These are phyloP conservation scores for Lactifluus subvellereus DNA, from an alignment of 768 basidiomycete genomes.

Conservation along the genomic window DNA sequence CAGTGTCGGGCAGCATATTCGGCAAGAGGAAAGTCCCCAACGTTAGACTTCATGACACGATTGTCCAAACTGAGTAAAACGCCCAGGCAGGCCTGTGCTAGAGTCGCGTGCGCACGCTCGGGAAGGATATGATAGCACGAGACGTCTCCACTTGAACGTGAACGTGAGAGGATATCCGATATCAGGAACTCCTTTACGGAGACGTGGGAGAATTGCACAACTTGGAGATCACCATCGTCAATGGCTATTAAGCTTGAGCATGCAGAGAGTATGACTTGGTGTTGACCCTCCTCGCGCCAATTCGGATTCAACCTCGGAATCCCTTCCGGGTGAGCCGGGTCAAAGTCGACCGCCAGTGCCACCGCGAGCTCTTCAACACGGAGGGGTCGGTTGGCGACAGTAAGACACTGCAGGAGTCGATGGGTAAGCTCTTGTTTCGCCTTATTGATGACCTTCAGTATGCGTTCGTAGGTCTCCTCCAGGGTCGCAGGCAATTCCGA, in stretches of 20 bases:
- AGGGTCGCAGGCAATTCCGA: no score
- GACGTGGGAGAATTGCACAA: conserved; percentile 5
- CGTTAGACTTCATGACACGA: not conserved
- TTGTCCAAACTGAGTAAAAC: not conserved
- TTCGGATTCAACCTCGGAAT: no score
- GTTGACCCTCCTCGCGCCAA: not conserved
- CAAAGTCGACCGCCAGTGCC: no score
- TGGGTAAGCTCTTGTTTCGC: no score
- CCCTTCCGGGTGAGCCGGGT: no score
- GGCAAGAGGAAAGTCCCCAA: not conserved
- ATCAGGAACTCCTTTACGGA: conserved; percentile 12
- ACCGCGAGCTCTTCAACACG: no score
- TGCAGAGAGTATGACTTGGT: not conserved
- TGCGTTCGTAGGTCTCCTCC: no score
- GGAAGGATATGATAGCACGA: not conserved
- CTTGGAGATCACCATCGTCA: not conserved
- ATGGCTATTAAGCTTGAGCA: conserved; percentile 6
- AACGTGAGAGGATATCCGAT: not conserved
- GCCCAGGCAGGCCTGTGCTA: not conserved
- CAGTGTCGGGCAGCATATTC: not conserved
- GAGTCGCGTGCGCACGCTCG: not conserved
- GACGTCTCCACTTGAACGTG: not conserved
- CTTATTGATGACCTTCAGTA: no score
- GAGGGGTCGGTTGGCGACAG: no score
- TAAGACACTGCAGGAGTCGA: no score